Evolutionary conservation across 2,329 filamentous ascomycete genomes (phyloP).

Genomic region (Akanthomyces lecanii): DNA sequence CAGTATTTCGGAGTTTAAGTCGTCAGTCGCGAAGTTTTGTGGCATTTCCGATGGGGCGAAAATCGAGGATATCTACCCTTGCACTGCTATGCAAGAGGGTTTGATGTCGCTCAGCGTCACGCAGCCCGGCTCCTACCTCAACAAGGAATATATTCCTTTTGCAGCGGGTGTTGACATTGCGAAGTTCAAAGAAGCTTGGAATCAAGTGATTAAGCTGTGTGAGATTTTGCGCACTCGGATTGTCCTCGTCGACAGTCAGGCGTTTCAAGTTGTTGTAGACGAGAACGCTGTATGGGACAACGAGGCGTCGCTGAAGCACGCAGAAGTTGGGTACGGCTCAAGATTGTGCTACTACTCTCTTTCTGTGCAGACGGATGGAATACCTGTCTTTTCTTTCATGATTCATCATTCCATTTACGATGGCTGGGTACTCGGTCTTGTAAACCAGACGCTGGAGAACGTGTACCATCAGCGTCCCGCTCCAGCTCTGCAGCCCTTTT

Average conservation of each 20-base stretch:
- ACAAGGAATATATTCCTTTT: slow-evolving; percentile 18
- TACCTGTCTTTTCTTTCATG: background rate
- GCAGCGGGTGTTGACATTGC: slow-evolving; percentile 13
- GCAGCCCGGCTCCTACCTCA: slow-evolving; percentile 22
- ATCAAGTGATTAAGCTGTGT: slow-evolving; percentile 17
- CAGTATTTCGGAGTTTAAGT: background rate
- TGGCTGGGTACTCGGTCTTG: background rate
- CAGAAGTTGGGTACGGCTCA: background rate
- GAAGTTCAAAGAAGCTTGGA: slow-evolving; percentile 21
- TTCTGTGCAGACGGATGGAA: background rate
- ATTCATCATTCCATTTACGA: slow-evolving; percentile 1
- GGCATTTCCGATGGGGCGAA: slow-evolving; percentile 22
- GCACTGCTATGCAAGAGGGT: slow-evolving; percentile 30
- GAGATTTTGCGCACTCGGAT: slow-evolving; percentile 23
- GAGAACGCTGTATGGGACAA: slow-evolving; percentile 8
- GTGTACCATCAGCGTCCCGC: background rate
- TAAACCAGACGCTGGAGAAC: background rate
- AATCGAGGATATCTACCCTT: slow-evolving; percentile 33
- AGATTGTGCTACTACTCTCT: background rate
- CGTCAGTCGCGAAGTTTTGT: slow-evolving; percentile 17
- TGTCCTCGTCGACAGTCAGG: slow-evolving; percentile 16
- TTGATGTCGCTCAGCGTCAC: slow-evolving; percentile 33
- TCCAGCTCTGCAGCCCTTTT: background rate
- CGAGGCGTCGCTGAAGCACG: background rate
- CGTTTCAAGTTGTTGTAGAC: slow-evolving; percentile 18